phyloP scores from a whole-genome alignment of 768 basidiomycete genomes.

The Auriscalpium microsporum region DNA sequence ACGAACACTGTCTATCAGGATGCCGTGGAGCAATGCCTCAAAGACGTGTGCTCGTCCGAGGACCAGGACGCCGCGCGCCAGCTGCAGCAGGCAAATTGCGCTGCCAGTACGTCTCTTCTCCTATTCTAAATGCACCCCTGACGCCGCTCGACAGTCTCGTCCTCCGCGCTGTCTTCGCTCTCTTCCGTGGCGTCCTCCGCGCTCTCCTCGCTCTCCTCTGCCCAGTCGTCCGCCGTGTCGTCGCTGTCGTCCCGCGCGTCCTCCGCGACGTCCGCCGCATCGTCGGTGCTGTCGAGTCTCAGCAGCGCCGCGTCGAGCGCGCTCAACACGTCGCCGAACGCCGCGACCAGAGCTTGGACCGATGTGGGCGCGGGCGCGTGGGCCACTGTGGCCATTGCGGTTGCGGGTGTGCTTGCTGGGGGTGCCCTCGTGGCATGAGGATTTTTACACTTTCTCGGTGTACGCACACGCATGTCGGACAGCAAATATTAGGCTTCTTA shows the following conservation, averaged over 20 bases:
- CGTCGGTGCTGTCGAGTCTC: background rate
- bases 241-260: background rate
- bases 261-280: background rate
- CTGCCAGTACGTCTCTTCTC: background rate
- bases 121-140: background rate
- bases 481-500: no score
- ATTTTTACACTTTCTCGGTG: no score
- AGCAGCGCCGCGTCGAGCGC: background rate
- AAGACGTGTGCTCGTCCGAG: background rate
- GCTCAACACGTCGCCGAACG: background rate
- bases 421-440: background rate
- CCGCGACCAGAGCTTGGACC: background rate
- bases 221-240: background rate
- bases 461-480: no score
- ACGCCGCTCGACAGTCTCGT: background rate
- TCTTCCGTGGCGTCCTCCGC: background rate
- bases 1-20: background rate
- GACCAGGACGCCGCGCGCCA: background rate
- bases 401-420: background rate
- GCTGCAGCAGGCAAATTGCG: background rate
- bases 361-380: background rate
- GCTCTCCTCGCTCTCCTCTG: background rate
- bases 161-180: background rate
- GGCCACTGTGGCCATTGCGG: background rate
- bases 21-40: background rate